Evolutionary conservation across 2,329 filamentous ascomycete genomes (phyloP).

Genomic region (Emergomyces orientalis): DNA sequence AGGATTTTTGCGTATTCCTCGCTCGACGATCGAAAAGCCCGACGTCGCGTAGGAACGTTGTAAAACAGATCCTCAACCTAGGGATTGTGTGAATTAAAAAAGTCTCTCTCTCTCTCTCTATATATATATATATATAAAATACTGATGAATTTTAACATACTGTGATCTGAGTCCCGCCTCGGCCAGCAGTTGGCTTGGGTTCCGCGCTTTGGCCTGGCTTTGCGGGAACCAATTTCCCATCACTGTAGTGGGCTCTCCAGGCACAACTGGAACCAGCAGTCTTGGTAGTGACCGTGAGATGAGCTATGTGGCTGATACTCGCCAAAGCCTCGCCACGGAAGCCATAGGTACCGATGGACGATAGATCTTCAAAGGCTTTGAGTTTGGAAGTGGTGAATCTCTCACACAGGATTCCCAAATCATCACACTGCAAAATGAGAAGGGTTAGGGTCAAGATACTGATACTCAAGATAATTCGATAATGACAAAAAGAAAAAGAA

Average conservation of each 20-base stretch:
- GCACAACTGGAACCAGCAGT: slow-evolving; percentile 80
- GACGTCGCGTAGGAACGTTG: slow-evolving; percentile 79
- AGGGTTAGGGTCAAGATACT: background rate
- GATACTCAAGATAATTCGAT: background rate
- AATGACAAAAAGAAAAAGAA: background rate
- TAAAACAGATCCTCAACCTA: slow-evolving; percentile 91
- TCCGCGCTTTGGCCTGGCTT: slow-evolving; percentile 83
- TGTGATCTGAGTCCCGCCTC: slow-evolving; percentile 85
- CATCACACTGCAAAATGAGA: slow-evolving; percentile 58
- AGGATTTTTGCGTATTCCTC: slow-evolving; percentile 98
- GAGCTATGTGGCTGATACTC: slow-evolving; percentile 96
- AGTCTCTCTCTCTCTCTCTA: no score
- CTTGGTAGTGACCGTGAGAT: slow-evolving; percentile 88
- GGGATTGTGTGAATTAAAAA: background rate
- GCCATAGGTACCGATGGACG: slow-evolving; percentile 88
- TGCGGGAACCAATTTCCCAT: slow-evolving; percentile 67
- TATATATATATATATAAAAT: no score
- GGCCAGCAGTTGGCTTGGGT: slow-evolving; percentile 78
- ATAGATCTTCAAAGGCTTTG: slow-evolving; percentile 83
- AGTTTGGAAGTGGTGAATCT: slow-evolving; percentile 96
- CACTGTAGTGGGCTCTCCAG: slow-evolving; percentile 80
- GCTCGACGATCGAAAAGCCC: slow-evolving; percentile 80
- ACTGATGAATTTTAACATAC: slow-evolving; percentile 38
- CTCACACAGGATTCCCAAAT: slow-evolving; percentile 84
- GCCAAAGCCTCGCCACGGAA: slow-evolving; percentile 93